Conservation (phyloP, 2,329 filamentous ascomycete species). For the Parascedosporium putredinis region DNA sequence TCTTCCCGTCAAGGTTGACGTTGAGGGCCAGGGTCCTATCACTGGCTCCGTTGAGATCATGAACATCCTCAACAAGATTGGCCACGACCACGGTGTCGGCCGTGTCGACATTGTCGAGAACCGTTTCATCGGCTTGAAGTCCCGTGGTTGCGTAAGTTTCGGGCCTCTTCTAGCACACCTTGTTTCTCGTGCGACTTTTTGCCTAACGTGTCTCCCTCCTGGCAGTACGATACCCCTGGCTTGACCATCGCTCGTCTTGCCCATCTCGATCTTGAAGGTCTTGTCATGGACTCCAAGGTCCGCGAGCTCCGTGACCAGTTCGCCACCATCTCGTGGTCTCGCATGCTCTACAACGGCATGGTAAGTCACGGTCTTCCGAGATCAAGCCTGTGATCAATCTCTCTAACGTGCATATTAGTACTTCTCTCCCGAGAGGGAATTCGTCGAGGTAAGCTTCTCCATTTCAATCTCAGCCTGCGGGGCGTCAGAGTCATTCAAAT, state of each 20-base stretch:
- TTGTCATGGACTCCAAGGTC: slow-evolving; percentile 45
- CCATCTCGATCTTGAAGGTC: slow-evolving; percentile 41
- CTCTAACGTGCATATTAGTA: slow-evolving; percentile 22
- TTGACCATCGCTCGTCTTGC: slow-evolving; percentile 18
- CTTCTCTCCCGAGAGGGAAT: slow-evolving; percentile 42
- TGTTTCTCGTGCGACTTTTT: no score
- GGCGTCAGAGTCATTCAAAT: slow-evolving; percentile 17
- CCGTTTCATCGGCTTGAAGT: slow-evolving; percentile 19
- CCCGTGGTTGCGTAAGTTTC: not conserved
- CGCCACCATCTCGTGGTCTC: slow-evolving; percentile 33
- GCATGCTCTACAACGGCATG: slow-evolving; percentile 37
- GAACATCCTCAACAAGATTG: slow-evolving; percentile 53
- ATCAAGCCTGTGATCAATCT: slow-evolving; percentile 5
- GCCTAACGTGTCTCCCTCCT: not conserved
- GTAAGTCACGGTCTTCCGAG: slow-evolving; percentile 9
- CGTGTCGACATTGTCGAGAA: slow-evolving; percentile 49
- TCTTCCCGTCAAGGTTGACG: slow-evolving; percentile 52
- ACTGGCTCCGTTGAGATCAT: slow-evolving; percentile 59
- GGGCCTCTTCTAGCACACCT: no score
- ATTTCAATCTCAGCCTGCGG: not conserved
- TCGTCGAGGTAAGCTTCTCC: slow-evolving; percentile 38
- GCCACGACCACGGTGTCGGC: slow-evolving; percentile 53
- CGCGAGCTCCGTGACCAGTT: slow-evolving; percentile 43
- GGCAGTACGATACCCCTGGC: slow-evolving; percentile 15
- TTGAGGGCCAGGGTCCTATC: slow-evolving; percentile 38